Conservation (phyloP, 257 asterid genomes). For the Ophiorrhiza pumila region DNA sequence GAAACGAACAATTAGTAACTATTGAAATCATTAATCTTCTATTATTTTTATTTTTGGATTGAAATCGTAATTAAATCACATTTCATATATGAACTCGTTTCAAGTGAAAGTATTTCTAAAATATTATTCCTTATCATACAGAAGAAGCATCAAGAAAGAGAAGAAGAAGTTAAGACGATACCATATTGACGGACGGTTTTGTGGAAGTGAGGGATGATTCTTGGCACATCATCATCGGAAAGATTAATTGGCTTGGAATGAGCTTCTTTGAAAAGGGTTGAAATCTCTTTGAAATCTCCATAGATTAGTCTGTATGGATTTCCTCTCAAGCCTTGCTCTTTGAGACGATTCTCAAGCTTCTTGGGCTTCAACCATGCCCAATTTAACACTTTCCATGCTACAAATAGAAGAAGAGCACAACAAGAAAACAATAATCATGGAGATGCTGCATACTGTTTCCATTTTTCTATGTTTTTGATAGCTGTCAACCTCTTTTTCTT, state of each 20-base stretch:
- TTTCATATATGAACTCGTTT: too few relatives aligned
- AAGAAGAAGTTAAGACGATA: constrained; percentile 6
- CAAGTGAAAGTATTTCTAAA: too few relatives aligned
- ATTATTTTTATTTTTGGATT: too few relatives aligned
- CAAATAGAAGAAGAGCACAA: neutral
- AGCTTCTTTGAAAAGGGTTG: constrained; percentile 15
- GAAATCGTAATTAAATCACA: too few relatives aligned
- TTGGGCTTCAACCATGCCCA: constrained; percentile 41
- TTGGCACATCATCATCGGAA: constrained; percentile 29
- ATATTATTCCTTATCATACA: too few relatives aligned
- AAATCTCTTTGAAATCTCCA: constrained; percentile 33
- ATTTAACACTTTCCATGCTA: constrained; percentile 28
- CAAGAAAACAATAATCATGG: neutral
- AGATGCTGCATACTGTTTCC: neutral
- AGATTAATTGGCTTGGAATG: constrained; percentile 25
- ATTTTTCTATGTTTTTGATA: neutral
- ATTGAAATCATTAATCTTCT: too few relatives aligned
- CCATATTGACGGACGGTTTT: constrained; percentile 30
- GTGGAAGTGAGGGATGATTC: constrained; percentile 26
- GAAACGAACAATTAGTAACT: too few relatives aligned
- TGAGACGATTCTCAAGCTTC: constrained; percentile 30
- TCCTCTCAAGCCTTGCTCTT: constrained; percentile 39
- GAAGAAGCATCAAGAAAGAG: neutral
- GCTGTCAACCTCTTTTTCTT: neutral
- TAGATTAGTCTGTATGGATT: constrained; percentile 26